These are phyloP conservation scores for Ogataea zsoltii DNA, from an alignment of 805 yeast genomes.

Conservation along the genomic window DNA sequence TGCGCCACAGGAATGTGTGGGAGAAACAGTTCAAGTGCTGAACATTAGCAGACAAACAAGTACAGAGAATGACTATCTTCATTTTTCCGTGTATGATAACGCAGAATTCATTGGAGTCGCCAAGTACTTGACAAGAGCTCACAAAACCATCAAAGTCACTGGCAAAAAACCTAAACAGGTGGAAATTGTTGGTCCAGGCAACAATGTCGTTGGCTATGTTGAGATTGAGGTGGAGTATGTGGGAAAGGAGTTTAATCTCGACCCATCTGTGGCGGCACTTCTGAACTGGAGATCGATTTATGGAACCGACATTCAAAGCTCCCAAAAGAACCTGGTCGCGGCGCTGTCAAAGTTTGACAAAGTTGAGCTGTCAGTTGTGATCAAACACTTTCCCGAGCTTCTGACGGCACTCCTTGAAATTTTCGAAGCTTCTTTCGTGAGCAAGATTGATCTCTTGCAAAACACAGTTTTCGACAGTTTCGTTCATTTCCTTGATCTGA, in stretches of 20 bases:
- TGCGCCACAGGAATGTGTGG: constrained; percentile 66
- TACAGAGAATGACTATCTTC: constrained; percentile 53
- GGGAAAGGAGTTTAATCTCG: constrained; percentile 67
- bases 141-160: constrained; percentile 35
- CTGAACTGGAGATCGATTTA: constrained; percentile 52
- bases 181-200: constrained; percentile 42
- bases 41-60: constrained; percentile 50
- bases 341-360: constrained; percentile 52
- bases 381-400: constrained; percentile 64
- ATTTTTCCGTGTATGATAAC: constrained; percentile 59
- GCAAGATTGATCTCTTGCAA: constrained; percentile 29
- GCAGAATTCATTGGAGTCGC: constrained; percentile 65
- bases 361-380: constrained; percentile 52
- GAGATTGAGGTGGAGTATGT: constrained; percentile 65
- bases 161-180: constrained; percentile 43
- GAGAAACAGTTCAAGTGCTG: constrained; percentile 66
- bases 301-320: constrained; percentile 41
- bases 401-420: constrained; percentile 42
- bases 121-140: constrained; percentile 41
- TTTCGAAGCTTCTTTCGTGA: constrained; percentile 24
- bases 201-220: constrained; percentile 42
- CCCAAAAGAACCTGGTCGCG: constrained; percentile 45
- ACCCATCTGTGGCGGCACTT: constrained; percentile 52
- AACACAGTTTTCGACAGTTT: constrained; percentile 51
- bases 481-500: constrained; percentile 60